Conservation (phyloP, 2,329 filamentous ascomycete genomes). For the Lizonia empirigonia region DNA sequence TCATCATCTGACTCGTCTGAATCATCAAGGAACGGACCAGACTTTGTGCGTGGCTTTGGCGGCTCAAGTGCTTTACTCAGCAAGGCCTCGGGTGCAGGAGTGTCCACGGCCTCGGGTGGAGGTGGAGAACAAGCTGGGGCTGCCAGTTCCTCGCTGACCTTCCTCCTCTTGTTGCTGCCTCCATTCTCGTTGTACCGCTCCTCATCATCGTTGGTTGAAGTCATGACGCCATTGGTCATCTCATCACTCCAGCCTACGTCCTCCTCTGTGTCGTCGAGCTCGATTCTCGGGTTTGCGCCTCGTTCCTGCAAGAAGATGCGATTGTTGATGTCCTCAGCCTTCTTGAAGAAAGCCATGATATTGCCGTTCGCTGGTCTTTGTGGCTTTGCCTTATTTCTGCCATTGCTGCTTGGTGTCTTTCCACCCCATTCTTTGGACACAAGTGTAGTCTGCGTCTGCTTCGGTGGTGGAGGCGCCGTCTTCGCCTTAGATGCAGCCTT, state of each 20-base stretch:
- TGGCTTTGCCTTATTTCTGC: constrained; percentile 45
- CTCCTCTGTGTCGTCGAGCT: constrained; percentile 32
- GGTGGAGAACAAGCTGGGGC: constrained; percentile 49
- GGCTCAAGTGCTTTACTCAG: constrained; percentile 14
- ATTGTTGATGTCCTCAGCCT: constrained; percentile 51
- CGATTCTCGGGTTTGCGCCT: constrained; percentile 24
- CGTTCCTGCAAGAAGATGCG: constrained; percentile 47
- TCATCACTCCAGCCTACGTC: constrained; percentile 43
- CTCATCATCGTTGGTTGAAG: constrained; percentile 26
- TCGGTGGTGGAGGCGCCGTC: constrained; percentile 21
- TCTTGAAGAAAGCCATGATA: constrained; percentile 62
- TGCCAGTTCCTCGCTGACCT: constrained; percentile 38
- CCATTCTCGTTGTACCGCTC: constrained; percentile 53
- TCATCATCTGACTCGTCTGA: constrained; percentile 62
- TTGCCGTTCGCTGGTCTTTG: constrained; percentile 55
- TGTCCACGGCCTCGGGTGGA: constrained; percentile 23
- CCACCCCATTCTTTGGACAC: constrained; percentile 40
- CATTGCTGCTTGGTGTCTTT: constrained; percentile 39
- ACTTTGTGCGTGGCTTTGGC: constrained; percentile 42
- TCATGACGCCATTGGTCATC: constrained; percentile 19
- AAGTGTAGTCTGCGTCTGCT: constrained; percentile 45
- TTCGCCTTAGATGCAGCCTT: constrained; percentile 25
- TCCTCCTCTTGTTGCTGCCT: constrained; percentile 52
- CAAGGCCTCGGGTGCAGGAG: constrained; percentile 1
- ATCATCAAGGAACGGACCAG: constrained; percentile 72